Evolutionary conservation across 495 filamentous ascomycete species (phyloP), one percentile per base, ranked within the genome.

Genomic region (Cercophora newfieldiana): DNA sequence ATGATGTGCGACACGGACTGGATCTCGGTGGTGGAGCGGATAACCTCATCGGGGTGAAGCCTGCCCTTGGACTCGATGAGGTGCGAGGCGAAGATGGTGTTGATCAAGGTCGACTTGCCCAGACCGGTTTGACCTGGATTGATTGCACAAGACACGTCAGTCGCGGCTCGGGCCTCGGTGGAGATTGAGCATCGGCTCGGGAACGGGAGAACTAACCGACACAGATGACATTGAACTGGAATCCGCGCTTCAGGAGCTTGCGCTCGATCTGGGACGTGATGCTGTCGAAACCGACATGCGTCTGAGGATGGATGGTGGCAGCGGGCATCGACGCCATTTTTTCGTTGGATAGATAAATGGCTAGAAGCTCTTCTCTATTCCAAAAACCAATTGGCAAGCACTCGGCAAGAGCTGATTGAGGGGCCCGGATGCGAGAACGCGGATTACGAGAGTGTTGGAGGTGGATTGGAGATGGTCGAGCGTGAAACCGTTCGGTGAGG

Each of bases 201-300:
- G n/a, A 25, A 37, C 61, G 50, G 50, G 4, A 62, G 60, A 47
- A 89, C 94, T 76, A 84, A 99, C 95, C 95, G 80, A 99, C 95
- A 80, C 96, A 98, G 81, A 99, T 99, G 72, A 99, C 90, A 79
- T 99, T 99, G 87, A 99, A 99, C 80, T 99, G 95, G 80, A 99
- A 99, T 71, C 95, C 95, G 77, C 95, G 93, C 87, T 99, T 99
- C 79, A 99, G 82, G 71, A 99, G 91, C 89, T 99, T 99, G 81
- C 91, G 89, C 87, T 99, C 94, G 72, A 98, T 97, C 83, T 98
- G 94, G 37, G 89, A 91, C 64, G 94, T 97, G 81, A 98, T 97
- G 82, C 95, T 97, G 84, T 99, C 94, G 83, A 98, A 97, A 87
- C 96, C 94, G 81, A 98, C 95, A 85, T 98, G 94, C 88, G 89